Base-by-base conservation (phyloP, 352 stramenopile genomes). In the Blastocystis sp. region DNA sequence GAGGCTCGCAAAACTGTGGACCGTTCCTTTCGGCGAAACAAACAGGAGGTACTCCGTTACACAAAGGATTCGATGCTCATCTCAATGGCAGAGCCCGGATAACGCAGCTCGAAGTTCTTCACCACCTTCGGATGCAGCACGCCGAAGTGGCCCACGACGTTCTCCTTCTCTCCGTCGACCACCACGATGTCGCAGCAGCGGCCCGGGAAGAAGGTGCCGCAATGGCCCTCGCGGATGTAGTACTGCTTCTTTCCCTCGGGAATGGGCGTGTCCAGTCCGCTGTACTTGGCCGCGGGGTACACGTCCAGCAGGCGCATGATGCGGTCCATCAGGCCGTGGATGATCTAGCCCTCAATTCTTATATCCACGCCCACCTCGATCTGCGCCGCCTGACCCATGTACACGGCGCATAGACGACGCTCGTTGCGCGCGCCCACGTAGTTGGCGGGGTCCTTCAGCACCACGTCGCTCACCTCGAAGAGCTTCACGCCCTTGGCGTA, bases 401-500 rank as follows among this genome's bases (percentile, higher is more conserved):
- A 98, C 23, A 97, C 93, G 43, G 96, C 96, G 67, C 94, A 97
- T 38, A 99, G 92, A 61, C 95, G 92, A 70, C 97, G 92, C 79
- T 95, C 92, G 91, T 99, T 99, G 81, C 94, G 94, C 23, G 96
- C 95, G 69, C 97, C 97, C 7, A 98, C 95, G 88, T 92, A 92
- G 38, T 93, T 91, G 41, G 90, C 92, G 62, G 93, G 89, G 91
- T 98, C 96, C 21, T 96, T 92, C 23, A 98, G 70, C n/a, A 99
- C 96, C 1, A 99, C 96, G 90, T 99, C 97, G 89, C 94, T 98
- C 77, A 99, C 93, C 91, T 99, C 97, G 91, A 99, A 99, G 45
- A 99, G 92, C 91, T 98, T 98, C 66, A 99, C 93, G 1, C 97
- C 97, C 34, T 96, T 93, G 79, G 97, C 97, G 88, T 99, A 96